These are phyloP conservation scores for Candida lessepsii DNA, from an alignment of 805 yeast species.

Conservation along the genomic window DNA sequence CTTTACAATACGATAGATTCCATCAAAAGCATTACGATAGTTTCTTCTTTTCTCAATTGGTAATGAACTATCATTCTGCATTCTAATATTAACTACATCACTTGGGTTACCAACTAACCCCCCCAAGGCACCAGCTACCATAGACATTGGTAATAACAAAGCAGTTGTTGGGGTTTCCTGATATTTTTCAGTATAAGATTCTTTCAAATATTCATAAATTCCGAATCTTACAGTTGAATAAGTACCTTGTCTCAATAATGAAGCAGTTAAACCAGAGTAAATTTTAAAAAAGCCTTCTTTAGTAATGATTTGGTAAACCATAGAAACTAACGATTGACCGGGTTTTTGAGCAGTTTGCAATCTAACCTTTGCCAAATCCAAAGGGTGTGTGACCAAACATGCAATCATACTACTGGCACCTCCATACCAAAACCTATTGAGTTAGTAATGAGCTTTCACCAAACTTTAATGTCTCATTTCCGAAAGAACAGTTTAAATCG, in stretches of 20 bases:
- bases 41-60: slow-evolving; percentile 65
- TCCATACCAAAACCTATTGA: slow-evolving; percentile 55
- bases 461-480: too few relatives aligned
- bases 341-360: slow-evolving; percentile 73
- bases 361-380: slow-evolving; percentile 84
- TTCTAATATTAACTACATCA: slow-evolving; percentile 82
- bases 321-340: slow-evolving; percentile 59
- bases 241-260: slow-evolving; percentile 81
- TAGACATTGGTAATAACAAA: slow-evolving; percentile 69
- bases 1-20: slow-evolving; percentile 54
- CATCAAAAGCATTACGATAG: slow-evolving; percentile 77
- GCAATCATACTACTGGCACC: slow-evolving; percentile 72
- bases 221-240: slow-evolving; percentile 87
- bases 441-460: too few relatives aligned
- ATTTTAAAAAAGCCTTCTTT: slow-evolving; percentile 66
- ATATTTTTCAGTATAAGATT: slow-evolving; percentile 39
- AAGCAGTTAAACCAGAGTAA: slow-evolving; percentile 83
- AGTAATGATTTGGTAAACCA: slow-evolving; percentile 59
- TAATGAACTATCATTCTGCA: slow-evolving; percentile 83
- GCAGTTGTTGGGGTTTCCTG: slow-evolving; percentile 52
- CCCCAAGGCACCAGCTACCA: slow-evolving; percentile 83
- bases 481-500: too few relatives aligned
- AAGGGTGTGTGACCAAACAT: slow-evolving; percentile 71
- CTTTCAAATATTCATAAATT: slow-evolving; percentile 75
- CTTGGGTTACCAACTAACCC: slow-evolving; percentile 87